Base-by-base conservation (phyloP, 768 basidiomycete genomes). In the Epithele typhae region DNA sequence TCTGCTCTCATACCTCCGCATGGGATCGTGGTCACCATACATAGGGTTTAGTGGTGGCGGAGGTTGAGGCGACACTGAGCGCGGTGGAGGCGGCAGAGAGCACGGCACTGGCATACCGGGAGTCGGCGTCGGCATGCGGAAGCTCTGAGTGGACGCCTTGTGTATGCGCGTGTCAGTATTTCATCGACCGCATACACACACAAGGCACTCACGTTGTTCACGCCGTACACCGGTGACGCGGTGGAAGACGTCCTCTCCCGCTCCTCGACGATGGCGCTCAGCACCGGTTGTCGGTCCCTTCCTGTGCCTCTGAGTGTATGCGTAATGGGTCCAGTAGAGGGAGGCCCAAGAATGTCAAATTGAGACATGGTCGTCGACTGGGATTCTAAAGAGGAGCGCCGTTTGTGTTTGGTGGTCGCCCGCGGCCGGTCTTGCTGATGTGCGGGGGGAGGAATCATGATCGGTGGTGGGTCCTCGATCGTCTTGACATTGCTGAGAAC, bases 321-420 rank as follows among this genome's bases (percentile, higher is more conserved):
- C n/a, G 38, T 19, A n/a, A 25, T 18, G 15, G 38, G 32, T 5
- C 40, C 24, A 3, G 43, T 25, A 32, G 66, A 66, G 4, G 73
- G 75, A 30, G 72, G 73, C 23, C 72, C 74, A 41, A 81, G 56
- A 35, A 80, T 65, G 39, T 79, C 78, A 17, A 79, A 68, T 41
- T 76, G 74, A 7, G 79, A 82, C 14, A 77, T 67, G 1, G 74
- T 69, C 9, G 77, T 77, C 4, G 80, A 81, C 36, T 68, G 48
- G 14, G 79, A 78, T 30, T 73, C 79, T n/a, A 69, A 67, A 2
- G 76, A 73, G 48, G 61, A 64, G n/a, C 70, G 66, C 39, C 68
- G 70, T 23, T 70, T 56, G 39, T 62, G 65, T 45, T 67, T 73
- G 18, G 60, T 60, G 6, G 59, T 61, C 64, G 40, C 59, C 18